Base-by-base conservation (phyloP, 2,329 filamentous ascomycete species). In the Ilyonectria sp. region DNA sequence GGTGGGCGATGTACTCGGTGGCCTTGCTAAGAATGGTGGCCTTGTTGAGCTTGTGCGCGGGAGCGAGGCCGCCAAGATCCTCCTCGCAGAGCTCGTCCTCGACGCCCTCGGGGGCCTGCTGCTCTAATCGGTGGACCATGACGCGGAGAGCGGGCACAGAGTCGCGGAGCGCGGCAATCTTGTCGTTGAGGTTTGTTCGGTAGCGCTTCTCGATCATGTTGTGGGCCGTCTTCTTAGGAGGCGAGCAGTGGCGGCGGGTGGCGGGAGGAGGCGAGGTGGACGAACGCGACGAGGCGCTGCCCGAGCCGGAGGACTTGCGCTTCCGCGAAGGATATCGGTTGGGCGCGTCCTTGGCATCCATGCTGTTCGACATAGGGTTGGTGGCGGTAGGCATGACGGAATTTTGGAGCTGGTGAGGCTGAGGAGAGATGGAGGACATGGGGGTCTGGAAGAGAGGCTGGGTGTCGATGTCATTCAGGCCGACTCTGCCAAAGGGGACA, bases 181-280 rank as follows among this genome's bases (percentile, higher is more conserved):
- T 98, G 79, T 97, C 94, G 78, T 98, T 97, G 64, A 98, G 86
- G 75, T 98, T 98, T 57, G 93, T 97, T 74, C 95, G 91, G 80
- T 98, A 98, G 70, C 95, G 87, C 86, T 97, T 97, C 83, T 98
- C 95, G 70, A 98, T 97, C 86, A 97, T 95, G 81, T 97, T 97
- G 82, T 98, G 95, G 0, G 94, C 94, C 21, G 94, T 95, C 86
- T 97, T 97, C 86, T 97, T 97, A 62, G 78, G 75, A 33, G 74
- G 73, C 31, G 76, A 71, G 71, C 75, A 69, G 68, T 76, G 76
- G 44, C 75, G 75, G 57, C 75, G 74, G 17, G 69, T 71, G 23
- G 76, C 72, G 3, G 77, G 74, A 55, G 74, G 77, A 29, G 76
- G 77, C 85, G 84, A 29, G 83, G 87, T 57, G 78, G 86, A 77